Evolutionary conservation across 2,329 filamentous ascomycete species (phyloP), one percentile per base, ranked within the genome.

Genomic region (Nannizziopsis barbatae): DNA sequence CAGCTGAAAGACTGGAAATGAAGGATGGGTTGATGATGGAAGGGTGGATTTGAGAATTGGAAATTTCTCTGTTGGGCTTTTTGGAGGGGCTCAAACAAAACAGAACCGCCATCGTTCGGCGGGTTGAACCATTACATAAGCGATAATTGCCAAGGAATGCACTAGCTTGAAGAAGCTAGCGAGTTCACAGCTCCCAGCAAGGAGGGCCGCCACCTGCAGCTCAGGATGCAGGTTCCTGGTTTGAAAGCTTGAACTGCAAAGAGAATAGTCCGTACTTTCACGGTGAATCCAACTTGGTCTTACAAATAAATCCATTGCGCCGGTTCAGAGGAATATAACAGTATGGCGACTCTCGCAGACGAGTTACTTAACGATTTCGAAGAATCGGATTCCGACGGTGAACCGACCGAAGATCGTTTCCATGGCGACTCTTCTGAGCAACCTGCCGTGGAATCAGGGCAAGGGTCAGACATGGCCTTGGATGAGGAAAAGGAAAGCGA

Each of bases 301-400:
- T 27, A 27, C 7, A 7, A 4, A 27, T 27, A 27, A 27, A 27
- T 27, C 22, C 3, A 27, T 27, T 7, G 22, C 22, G 22, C 22
- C 22, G 7, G 22, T 7, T 27, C 7, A 27, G 7, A 27, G 22
- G 7, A 27, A 27, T 4, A 27, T 7, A 27, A 27, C 44, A 35
- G 1, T 14, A 93, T 95, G 88, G 87, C 90, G 64, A 93, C 87
- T 39, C 76, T 93, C 54, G 90, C 86, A 53, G 89, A 96, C 61
- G 90, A 96, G 65, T 77, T 98, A 9, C 75, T 96, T 58, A 86
- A 92, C 61, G 87, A 94, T 64, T 92, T 94, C 55, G 87, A 88
- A 41, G 86, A 93, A 61, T 86, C 81, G 5, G 87, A 81, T 45
- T 86, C 86, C 45, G 86, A 92, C 58, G 79, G 76, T 33, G 82